Conservation (phyloP, 805 yeast species). For the Candida insectorum region DNA sequence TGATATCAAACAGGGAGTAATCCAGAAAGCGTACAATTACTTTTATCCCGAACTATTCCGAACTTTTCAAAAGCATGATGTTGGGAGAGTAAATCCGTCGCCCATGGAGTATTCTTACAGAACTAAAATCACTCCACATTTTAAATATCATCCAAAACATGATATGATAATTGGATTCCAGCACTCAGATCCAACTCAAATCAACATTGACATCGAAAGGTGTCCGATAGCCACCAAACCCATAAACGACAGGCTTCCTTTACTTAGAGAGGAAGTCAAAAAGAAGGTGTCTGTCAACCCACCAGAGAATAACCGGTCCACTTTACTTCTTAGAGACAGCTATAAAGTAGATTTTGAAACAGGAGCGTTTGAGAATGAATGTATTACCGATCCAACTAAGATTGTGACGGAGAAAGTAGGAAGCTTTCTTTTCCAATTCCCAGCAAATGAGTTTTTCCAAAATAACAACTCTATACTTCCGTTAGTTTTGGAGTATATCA, state of each 20-base stretch:
- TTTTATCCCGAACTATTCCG: slow-evolving; percentile 26
- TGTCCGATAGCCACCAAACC: slow-evolving; percentile 36
- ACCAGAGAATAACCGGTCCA: slow-evolving; percentile 4
- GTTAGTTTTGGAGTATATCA: slow-evolving; percentile 27
- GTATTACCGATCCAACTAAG: slow-evolving; percentile 22
- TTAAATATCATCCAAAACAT: slow-evolving; percentile 7
- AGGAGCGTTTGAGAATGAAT: slow-evolving; percentile 23
- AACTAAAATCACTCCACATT: slow-evolving; percentile 42
- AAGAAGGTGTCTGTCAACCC: slow-evolving; percentile 4
- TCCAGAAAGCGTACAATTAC: slow-evolving; percentile 31
- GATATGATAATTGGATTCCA: slow-evolving; percentile 29
- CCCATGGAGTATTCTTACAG: slow-evolving; percentile 38
- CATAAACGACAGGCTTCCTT: slow-evolving; percentile 24
- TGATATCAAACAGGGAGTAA: slow-evolving; percentile 23
- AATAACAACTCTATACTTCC: slow-evolving; percentile 37
- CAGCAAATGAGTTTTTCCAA: slow-evolving; percentile 40
- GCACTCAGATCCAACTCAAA: slow-evolving; percentile 18
- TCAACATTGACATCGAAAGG: slow-evolving; percentile 27
- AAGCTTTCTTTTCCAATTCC: slow-evolving; percentile 35
- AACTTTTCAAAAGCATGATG: slow-evolving; percentile 4
- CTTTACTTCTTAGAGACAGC: slow-evolving; percentile 32
- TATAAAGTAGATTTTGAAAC: slow-evolving; percentile 24
- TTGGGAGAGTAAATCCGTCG: slow-evolving; percentile 29
- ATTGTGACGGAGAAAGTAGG: slow-evolving; percentile 35
- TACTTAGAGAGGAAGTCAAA: slow-evolving; percentile 12